Percentiles rank a stretch among this genome's conserved stretches.
phyloP scores from a whole-genome alignment of 2,329 filamentous ascomycete species.

The Apiospora arundinis region DNA sequence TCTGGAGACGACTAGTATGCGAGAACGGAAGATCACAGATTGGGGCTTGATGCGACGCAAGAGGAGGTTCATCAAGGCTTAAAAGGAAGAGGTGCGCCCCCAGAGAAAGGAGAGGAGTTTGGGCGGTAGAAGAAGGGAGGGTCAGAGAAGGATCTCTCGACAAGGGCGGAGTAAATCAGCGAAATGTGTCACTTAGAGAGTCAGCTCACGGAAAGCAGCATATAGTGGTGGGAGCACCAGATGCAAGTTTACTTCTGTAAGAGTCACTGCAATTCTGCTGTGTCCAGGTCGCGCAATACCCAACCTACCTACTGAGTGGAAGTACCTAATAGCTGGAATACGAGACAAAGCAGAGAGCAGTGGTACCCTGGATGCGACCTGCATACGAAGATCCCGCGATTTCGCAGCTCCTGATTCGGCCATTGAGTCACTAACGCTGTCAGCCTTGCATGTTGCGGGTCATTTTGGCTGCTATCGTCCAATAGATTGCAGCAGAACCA shows the following conservation, averaged over 20 bases:
- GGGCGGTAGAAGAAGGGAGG: slow-evolving; percentile 28
- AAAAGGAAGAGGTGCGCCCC: slow-evolving; percentile 20
- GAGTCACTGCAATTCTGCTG: slow-evolving; percentile 20
- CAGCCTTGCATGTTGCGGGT: not conserved
- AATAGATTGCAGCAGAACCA: not conserved
- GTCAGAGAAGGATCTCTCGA: slow-evolving; percentile 25
- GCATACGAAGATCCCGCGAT: slow-evolving; percentile 4
- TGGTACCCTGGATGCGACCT: not conserved
- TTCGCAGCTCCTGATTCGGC: slow-evolving; percentile 13
- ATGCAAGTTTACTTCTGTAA: not conserved
- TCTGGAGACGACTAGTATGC: slow-evolving; percentile 24
- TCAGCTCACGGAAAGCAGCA: slow-evolving; percentile 24
- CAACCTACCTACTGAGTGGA: not conserved
- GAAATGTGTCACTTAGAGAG: slow-evolving; percentile 24
- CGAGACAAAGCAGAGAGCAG: not conserved
- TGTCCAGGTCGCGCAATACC: slow-evolving; percentile 13
- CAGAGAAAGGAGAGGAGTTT: slow-evolving; percentile 24
- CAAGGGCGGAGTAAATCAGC: slow-evolving; percentile 17
- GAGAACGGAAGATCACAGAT: slow-evolving; percentile 30
- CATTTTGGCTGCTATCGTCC: not conserved
- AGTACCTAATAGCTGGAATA: not conserved
- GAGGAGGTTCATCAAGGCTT: slow-evolving; percentile 42
- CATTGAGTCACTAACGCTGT: not conserved
- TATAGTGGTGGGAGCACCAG: slow-evolving; percentile 11
- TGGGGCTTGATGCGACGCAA: slow-evolving; percentile 35